These are phyloP conservation scores for Diutina neorugosa DNA, from an alignment of 1,139 yeast genomes.

Conservation along the genomic window DNA sequence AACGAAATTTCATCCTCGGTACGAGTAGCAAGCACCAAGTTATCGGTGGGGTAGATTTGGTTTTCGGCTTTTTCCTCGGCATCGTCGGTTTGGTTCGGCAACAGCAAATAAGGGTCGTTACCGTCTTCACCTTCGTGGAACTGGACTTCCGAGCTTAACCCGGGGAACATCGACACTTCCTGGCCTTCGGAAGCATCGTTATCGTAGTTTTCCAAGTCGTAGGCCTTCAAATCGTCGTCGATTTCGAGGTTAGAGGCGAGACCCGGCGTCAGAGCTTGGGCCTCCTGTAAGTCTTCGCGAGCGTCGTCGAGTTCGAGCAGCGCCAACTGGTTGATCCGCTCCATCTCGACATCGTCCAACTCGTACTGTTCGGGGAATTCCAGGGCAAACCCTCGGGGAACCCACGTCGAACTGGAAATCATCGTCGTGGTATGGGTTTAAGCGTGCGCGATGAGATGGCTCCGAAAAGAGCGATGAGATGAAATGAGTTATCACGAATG, in stretches of 20 bases:
- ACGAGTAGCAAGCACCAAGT: slow-evolving; percentile 79
- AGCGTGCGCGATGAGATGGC: not conserved
- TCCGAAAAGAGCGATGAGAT: not conserved
- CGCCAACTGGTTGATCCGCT: slow-evolving; percentile 77
- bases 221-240: slow-evolving; percentile 82
- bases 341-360: slow-evolving; percentile 86
- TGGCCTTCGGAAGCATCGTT: slow-evolving; percentile 45
- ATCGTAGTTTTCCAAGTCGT: slow-evolving; percentile 77
- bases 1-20: slow-evolving; percentile 94
- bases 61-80: slow-evolving; percentile 70
- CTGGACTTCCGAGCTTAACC: slow-evolving; percentile 39
- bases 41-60: slow-evolving; percentile 84
- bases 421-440: slow-evolving; percentile 18
- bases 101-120: slow-evolving; percentile 56
- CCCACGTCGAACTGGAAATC: slow-evolving; percentile 94
- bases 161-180: slow-evolving; percentile 57
- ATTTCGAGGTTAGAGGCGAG: slow-evolving; percentile 43
- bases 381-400: slow-evolving; percentile 90
- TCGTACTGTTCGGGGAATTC: slow-evolving; percentile 88
- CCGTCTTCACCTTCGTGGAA: slow-evolving; percentile 44
- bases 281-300: slow-evolving; percentile 41
- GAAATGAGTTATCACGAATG: too few relatives aligned
- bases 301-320: slow-evolving; percentile 72
- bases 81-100: slow-evolving; percentile 55
- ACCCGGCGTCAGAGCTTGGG: slow-evolving; percentile 11